A percentile compares a stretch with the other conserved stretches of the same genome.
These are phyloP conservation scores for Pachyrhizus erosus DNA, from an alignment of 306 rosid genomes.

Conservation along the genomic window DNA sequence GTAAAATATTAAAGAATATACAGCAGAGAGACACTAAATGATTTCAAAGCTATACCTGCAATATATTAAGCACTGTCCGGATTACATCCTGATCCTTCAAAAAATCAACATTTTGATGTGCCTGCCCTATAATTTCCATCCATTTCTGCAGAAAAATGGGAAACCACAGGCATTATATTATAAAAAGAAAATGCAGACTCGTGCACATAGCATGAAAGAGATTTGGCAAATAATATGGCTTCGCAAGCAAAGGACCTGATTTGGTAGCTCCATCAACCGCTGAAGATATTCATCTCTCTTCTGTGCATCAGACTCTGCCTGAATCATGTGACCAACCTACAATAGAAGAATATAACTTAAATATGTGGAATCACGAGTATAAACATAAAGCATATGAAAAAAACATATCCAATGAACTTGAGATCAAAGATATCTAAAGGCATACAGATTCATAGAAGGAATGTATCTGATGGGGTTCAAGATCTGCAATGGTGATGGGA, in stretches of 20 bases:
- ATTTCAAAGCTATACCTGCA: slow-evolving; percentile 66
- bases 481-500: slow-evolving; percentile 86
- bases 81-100: slow-evolving; percentile 91
- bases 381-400: background rate
- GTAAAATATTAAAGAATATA: slow-evolving; percentile 18
- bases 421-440: slow-evolving; percentile 12
- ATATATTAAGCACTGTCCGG: slow-evolving; percentile 90
- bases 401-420: background rate
- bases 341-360: slow-evolving; percentile 9
- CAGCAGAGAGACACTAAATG: background rate
- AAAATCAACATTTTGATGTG: slow-evolving; percentile 83
- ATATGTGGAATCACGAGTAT: background rate
- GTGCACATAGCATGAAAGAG: background rate
- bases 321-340: slow-evolving; percentile 96
- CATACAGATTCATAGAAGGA: slow-evolving; percentile 95
- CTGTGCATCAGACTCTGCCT: slow-evolving; percentile 87
- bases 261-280: slow-evolving; percentile 91
- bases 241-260: slow-evolving; percentile 64
- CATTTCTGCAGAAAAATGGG: slow-evolving; percentile 69
- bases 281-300: slow-evolving; percentile 94
- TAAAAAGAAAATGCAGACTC: background rate
- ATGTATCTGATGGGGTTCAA: slow-evolving; percentile 94
- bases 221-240: slow-evolving; percentile 9
- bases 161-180: slow-evolving; percentile 4
- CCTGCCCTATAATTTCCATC: slow-evolving; percentile 93